Percentiles rank a stretch among this genome's conserved stretches.
phyloP scores from a whole-genome alignment of 1,284 basidiomycete genomes.

The Cryptococcus sp. region DNA sequence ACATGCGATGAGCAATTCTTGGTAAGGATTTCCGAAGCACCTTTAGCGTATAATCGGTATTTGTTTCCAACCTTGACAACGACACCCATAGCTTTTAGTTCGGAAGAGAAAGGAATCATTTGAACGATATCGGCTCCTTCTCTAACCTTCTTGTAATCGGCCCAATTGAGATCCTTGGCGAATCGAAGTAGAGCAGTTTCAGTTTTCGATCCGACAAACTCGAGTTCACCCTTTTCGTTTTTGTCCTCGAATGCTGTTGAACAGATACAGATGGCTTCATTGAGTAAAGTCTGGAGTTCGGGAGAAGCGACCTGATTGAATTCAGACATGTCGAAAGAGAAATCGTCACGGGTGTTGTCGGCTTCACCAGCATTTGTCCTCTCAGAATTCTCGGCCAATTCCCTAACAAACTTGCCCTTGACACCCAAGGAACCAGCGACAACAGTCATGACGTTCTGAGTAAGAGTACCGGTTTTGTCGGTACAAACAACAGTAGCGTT shows the following conservation, averaged over 20 bases:
- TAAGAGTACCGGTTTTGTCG: slow-evolving; percentile 85
- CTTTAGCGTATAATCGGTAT: slow-evolving; percentile 83
- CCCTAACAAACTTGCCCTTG: slow-evolving; percentile 85
- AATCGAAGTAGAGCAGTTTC: slow-evolving; percentile 90
- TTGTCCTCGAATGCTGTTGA: slow-evolving; percentile 91
- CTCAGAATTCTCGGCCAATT: slow-evolving; percentile 66
- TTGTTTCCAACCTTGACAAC: slow-evolving; percentile 62
- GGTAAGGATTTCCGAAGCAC: slow-evolving; percentile 87
- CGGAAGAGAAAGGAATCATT: slow-evolving; percentile 92
- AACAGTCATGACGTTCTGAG: slow-evolving; percentile 91
- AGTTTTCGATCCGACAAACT: slow-evolving; percentile 92
- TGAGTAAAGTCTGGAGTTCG: slow-evolving; percentile 66
- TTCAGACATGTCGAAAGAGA: slow-evolving; percentile 73
- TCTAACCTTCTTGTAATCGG: slow-evolving; percentile 65
- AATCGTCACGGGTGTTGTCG: slow-evolving; percentile 57
- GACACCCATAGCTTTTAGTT: slow-evolving; percentile 94
- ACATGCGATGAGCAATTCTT: slow-evolving; percentile 68
- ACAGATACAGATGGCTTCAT: slow-evolving; percentile 84
- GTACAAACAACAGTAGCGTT: slow-evolving; percentile 95
- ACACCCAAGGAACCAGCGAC: slow-evolving; percentile 93
- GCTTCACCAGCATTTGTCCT: slow-evolving; percentile 70
- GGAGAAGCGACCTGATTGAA: slow-evolving; percentile 64
- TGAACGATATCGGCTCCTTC: slow-evolving; percentile 66
- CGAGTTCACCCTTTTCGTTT: slow-evolving; percentile 60
- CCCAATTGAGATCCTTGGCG: slow-evolving; percentile 82